Base-by-base conservation (phyloP, 129 eudicot genomes). In the Centella asiatica region DNA sequence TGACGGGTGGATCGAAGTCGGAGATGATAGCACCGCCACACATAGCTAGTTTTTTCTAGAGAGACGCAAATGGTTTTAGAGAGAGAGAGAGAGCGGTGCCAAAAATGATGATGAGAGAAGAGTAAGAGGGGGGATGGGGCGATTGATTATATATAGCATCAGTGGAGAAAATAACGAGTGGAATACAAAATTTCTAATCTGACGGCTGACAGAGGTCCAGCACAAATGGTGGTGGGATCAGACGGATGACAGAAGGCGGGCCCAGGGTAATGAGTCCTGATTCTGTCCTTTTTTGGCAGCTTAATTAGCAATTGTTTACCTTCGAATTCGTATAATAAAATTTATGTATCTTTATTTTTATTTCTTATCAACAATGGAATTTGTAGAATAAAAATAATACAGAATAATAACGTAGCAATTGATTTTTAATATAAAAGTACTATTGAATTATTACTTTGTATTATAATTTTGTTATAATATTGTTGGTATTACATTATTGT, bases 21-120 rank as follows among this genome's bases (percentile, higher is more conserved):
- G 85, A 74, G 33, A 85, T 85, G 37, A 85, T 64, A 42, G 94
- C 85, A 24, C 94, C 94, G 51, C 94, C 94, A 50, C 94, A 85
- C 94, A 85, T 85, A 20, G 71, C 78, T 34, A 40, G 40, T 39
- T 23, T 4, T 25, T 60, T 60, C 40, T 24, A 0, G 29, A 57
- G 46, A 57, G 63, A 19, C 33, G 12, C 22, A 46, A 19, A 45
- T 45, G 23, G 11, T 18, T 45, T 18, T 45, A 45, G 50, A 45
- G 22, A 45, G 50, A 45, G 20, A 19, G 6, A 18, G 61, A 57
- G n/a, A n/a, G n/a, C n/a, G n/a, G n/a, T n/a, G n/a, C n/a, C n/a
- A 33, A n/a, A 9, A 29, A 57, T 34, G 27, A n/a, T 7, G 12
- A 0, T 8, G 10, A 12, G 3, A 42, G 13, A 11, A 42, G n/a